These are phyloP conservation scores for Vitis hybrid DNA, from an alignment of 177 flowering plant genomes.

Conservation along the genomic window DNA sequence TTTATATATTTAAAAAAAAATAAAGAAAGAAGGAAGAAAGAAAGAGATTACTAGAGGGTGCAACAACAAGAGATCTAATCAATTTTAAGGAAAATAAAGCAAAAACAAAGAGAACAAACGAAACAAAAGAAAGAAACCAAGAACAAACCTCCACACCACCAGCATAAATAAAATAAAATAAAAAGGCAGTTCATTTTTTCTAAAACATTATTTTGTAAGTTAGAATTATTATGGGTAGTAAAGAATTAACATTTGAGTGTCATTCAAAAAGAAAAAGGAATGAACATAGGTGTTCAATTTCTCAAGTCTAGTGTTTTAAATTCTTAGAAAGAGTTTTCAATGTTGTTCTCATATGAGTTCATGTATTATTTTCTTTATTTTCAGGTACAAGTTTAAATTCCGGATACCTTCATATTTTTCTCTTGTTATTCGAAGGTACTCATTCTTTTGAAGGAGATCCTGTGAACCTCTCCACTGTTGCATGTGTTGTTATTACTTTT, in stretches of 20 bases:
- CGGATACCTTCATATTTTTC: constrained; percentile 94
- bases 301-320: background rate
- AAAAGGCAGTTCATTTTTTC: background rate
- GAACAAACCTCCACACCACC: background rate
- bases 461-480: background rate
- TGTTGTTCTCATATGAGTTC: background rate
- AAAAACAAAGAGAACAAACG: background rate
- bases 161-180: background rate
- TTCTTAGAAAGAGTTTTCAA: background rate
- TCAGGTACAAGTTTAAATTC: constrained; percentile 96
- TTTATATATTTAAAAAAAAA: no score
- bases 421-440: constrained; percentile 91
- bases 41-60: no score
- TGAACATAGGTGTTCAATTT: background rate
- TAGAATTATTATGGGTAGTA: no score
- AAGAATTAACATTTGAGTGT: no score
- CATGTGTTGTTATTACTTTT: background rate
- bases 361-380: constrained; percentile 10
- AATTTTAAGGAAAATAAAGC: background rate
- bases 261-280: no score
- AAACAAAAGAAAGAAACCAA: background rate
- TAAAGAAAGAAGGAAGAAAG: no score
- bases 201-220: no score
- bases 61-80: background rate
- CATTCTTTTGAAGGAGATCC: background rate